phyloP scores from a whole-genome alignment of 2,329 filamentous ascomycete species.

The Tolypocladium nubicola region DNA sequence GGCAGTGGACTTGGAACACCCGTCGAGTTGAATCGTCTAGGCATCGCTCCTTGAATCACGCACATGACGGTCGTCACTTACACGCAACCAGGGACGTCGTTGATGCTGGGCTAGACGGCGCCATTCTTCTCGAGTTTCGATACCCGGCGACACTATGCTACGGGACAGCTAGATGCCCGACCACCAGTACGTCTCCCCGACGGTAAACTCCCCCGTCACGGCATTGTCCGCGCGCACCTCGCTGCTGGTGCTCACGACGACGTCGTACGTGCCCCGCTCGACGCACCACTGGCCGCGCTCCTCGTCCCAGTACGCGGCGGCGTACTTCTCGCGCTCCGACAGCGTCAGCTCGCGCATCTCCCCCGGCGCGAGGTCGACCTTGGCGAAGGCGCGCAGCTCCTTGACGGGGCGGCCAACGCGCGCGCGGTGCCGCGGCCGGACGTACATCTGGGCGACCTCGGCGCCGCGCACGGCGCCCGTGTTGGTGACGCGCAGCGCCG shows the following conservation, averaged over 20 bases:
- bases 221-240: constrained; percentile 32
- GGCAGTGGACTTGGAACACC: too few species aligned
- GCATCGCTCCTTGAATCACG: too few species aligned
- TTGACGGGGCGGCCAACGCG: constrained; percentile 47
- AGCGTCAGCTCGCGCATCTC: constrained; percentile 48
- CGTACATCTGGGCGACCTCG: constrained; percentile 49
- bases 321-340: constrained; percentile 50
- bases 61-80: too few species aligned
- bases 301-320: constrained; percentile 62
- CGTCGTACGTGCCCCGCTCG: constrained; percentile 54
- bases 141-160: too few species aligned
- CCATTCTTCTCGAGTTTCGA: too few species aligned
- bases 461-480: constrained; percentile 42
- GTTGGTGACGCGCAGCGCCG: constrained; percentile 47
- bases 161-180: neutral
- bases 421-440: constrained; percentile 38
- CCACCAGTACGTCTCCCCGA: constrained; percentile 58
- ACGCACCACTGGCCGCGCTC: constrained; percentile 52
- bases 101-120: too few species aligned
- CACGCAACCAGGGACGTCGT: too few species aligned
- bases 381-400: constrained; percentile 56
- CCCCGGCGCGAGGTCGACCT: constrained; percentile 51
- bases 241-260: constrained; percentile 51
- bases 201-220: constrained; percentile 41
- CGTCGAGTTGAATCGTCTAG: too few species aligned